phyloP scores from a whole-genome alignment of 2,329 filamentous ascomycete species.

The Colletotrichum euphorbiae region DNA sequence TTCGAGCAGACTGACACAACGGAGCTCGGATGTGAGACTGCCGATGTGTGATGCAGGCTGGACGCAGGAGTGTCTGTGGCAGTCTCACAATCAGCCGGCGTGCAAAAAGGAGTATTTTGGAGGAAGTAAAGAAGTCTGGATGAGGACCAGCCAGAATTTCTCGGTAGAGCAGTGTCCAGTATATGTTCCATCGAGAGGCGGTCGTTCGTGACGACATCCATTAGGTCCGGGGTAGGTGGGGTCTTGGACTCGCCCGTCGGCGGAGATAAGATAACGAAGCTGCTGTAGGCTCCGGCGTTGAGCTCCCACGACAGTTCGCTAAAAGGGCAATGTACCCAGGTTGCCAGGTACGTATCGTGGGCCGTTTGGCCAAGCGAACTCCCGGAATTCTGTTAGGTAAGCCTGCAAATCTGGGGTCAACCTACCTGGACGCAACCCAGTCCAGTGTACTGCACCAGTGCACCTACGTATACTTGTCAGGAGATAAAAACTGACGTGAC shows the following conservation, averaged over 20 bases:
- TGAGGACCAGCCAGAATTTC: neutral
- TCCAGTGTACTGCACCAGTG: neutral
- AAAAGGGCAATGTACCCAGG: neutral
- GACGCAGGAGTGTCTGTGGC: constrained; percentile 3
- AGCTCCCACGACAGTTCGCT: neutral
- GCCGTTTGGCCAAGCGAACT: constrained; percentile 5
- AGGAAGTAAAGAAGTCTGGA: neutral
- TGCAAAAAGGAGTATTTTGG: neutral
- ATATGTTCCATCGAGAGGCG: constrained; percentile 30
- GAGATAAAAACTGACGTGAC: neutral
- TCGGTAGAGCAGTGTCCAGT: constrained; percentile 6
- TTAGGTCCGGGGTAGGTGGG: constrained; percentile 33
- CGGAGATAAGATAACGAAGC: constrained; percentile 40
- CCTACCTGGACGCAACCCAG: constrained; percentile 27
- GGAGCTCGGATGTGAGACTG: constrained; percentile 37
- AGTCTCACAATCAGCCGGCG: neutral
- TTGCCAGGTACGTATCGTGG: constrained; percentile 2
- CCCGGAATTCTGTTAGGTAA: constrained; percentile 4
- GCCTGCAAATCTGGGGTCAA: constrained; percentile 24
- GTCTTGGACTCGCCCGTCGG: constrained; percentile 23
- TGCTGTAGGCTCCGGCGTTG: constrained; percentile 31
- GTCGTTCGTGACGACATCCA: constrained; percentile 40
- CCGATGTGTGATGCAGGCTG: constrained; percentile 27
- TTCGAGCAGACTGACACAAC: constrained; percentile 36
- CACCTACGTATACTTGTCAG: too few species aligned